phyloP scores from a whole-genome alignment of 192 early-diverging fungal species.

The Cetraspora pellucida region DNA sequence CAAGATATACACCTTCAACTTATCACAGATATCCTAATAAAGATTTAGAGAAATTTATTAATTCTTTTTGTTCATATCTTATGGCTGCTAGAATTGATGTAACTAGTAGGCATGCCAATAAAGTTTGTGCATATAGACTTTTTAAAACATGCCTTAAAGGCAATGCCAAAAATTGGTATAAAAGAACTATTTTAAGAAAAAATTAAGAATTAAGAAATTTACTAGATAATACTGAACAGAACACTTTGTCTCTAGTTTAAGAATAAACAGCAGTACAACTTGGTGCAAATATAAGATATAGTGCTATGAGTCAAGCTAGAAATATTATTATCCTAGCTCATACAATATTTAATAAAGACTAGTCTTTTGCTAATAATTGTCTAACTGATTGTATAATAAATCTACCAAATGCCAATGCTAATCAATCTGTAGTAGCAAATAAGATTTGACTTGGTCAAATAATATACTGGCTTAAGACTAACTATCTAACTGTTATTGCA shows the following conservation, averaged over 20 bases:
- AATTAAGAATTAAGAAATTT: background rate
- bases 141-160: background rate
- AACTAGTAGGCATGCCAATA: background rate
- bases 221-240: background rate
- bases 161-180: background rate
- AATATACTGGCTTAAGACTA: background rate
- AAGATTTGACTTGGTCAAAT: background rate
- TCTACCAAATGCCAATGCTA: background rate
- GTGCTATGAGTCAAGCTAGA: background rate
- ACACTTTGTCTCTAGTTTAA: background rate
- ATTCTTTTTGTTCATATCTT: too few relatives aligned
- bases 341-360: background rate
- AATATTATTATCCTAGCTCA: background rate
- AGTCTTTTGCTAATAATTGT: background rate
- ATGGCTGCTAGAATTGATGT: too few relatives aligned
- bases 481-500: background rate
- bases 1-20: background rate
- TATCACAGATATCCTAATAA: background rate
- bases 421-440: background rate
- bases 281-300: background rate
- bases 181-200: background rate
- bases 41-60: background rate
- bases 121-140: background rate
- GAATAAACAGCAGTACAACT: background rate
- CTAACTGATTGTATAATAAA: background rate